Conservation (phyloP, 23 red algal species). For the Chondrus crispus region DNA sequence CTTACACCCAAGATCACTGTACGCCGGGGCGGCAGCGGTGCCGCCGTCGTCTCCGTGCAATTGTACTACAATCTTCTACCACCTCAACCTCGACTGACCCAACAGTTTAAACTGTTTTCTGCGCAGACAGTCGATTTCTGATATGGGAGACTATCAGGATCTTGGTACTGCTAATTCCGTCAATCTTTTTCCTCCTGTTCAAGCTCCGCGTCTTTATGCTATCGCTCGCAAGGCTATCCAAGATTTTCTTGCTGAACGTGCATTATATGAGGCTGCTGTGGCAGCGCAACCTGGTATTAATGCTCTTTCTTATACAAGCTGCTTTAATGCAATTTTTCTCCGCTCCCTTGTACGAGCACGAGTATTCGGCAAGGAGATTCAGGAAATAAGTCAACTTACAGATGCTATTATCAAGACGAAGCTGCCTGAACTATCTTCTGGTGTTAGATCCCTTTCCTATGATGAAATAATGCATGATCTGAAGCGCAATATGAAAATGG, state of each 20-base stretch:
- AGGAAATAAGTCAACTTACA: not conserved
- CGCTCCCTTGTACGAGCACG: not conserved
- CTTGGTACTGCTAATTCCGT: too few species aligned
- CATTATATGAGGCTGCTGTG: constrained; percentile 7
- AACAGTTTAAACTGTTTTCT: too few species aligned
- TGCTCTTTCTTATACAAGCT: not conserved
- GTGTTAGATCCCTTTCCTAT: not conserved
- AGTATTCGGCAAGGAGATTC: not conserved
- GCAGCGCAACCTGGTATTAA: not conserved
- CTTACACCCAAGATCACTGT: too few species aligned
- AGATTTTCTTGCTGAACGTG: constrained; percentile 38
- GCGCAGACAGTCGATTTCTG: too few species aligned
- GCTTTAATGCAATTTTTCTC: constrained; percentile 14
- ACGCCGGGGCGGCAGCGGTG: too few species aligned
- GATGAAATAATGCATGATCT: not conserved
- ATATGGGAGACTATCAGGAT: too few species aligned
- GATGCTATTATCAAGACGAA: not conserved
- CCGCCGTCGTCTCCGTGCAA: too few species aligned
- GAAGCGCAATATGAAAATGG: not conserved
- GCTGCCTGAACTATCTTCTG: not conserved
- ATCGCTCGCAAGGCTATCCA: constrained; percentile 28
- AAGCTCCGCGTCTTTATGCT: not conserved
- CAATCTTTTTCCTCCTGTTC: constrained; percentile 43
- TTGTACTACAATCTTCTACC: too few species aligned
- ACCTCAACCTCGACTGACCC: too few species aligned